Conservation (phyloP, 768 basidiomycete genomes). For the Polyporus arcularius region DNA sequence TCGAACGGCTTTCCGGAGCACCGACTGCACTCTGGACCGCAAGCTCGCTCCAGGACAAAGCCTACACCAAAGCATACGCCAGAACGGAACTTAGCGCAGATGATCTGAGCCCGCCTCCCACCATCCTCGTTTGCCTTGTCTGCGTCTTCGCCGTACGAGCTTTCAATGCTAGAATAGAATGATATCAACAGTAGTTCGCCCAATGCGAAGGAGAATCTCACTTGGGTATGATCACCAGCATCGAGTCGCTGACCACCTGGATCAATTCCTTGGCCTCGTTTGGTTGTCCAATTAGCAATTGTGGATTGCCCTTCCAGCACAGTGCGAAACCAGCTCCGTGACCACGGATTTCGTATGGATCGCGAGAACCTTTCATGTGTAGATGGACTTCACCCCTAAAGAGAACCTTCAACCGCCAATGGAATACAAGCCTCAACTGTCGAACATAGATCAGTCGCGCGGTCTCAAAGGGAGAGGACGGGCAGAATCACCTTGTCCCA, state of each 20-base stretch:
- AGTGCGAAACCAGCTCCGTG: constrained; percentile 86
- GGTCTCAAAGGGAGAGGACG: neutral
- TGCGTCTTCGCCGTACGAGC: constrained; percentile 22
- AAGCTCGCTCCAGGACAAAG: constrained; percentile 79
- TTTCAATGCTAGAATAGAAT: constrained; percentile 21
- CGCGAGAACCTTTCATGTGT: constrained; percentile 86
- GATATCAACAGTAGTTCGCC: neutral
- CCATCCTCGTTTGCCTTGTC: neutral
- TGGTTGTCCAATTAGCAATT: constrained; percentile 64
- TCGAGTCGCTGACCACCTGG: constrained; percentile 78
- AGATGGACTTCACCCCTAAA: constrained; percentile 75
- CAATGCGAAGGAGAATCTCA: constrained; percentile 38
- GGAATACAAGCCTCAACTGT: constrained; percentile 80
- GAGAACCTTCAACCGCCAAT: constrained; percentile 72
- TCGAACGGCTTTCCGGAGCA: constrained; percentile 68
- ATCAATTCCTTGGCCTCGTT: constrained; percentile 78
- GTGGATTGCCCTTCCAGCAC: constrained; percentile 78
- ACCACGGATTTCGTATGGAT: constrained; percentile 72
- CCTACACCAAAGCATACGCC: constrained; percentile 90
- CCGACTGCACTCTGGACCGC: constrained; percentile 62
- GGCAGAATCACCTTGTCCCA: constrained; percentile 81
- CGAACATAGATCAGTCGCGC: too few species aligned
- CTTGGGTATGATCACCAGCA: constrained; percentile 87
- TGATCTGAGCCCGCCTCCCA: constrained; percentile 47
- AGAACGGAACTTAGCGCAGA: constrained; percentile 80